Evolutionary conservation across 257 asterid genomes (phyloP), one percentile per base, ranked within the genome.

Genomic region (Linaria vulgaris): DNA sequence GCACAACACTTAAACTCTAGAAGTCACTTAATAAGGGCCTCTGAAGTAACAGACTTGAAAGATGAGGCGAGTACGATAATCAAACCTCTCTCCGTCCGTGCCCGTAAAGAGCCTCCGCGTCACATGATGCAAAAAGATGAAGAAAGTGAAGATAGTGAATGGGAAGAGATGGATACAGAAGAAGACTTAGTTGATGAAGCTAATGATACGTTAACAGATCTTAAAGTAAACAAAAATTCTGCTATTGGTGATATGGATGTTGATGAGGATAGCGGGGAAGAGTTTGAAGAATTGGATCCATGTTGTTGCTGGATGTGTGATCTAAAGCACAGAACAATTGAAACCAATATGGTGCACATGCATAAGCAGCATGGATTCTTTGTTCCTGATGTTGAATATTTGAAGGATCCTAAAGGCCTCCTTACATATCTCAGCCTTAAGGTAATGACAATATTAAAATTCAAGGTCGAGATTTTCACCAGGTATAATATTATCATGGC

Each of bases 331-430:
- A 80, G 58, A 34, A 75, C 92, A 14, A 63, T 90, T 9, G 99
- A 90, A 51, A 78, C 68, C 73, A 90, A 97, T 74, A 89, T 85
- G 87, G 86, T 90, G 67, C 99, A 94, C 88, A 82, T 94, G 97
- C 97, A 85, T 83, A 94, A 90, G 82, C 70, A 64, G 37, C 99
- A 94, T 58, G 96, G 99, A 15, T 90, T 94, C 78, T 94, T 83
- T 77, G 84, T 89, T 70, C 99, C 99, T 30, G 99, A 94, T 77
- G 69, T 87, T 12, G 99, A 94, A 76, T 89, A 82, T 79, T 78
- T 94, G 61, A 89, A 81, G 81, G 99, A 94, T 67, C 99, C 99
- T 37, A 81, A 75, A 71, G 99, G 99, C 56, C 84, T 94, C 72
- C 88, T 94, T 19, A 90, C 87, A 15, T 90, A 87, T 67, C 83